Evolutionary conservation across 2,329 filamentous ascomycete genomes (phyloP).

Genomic region (Cadophora gregata): DNA sequence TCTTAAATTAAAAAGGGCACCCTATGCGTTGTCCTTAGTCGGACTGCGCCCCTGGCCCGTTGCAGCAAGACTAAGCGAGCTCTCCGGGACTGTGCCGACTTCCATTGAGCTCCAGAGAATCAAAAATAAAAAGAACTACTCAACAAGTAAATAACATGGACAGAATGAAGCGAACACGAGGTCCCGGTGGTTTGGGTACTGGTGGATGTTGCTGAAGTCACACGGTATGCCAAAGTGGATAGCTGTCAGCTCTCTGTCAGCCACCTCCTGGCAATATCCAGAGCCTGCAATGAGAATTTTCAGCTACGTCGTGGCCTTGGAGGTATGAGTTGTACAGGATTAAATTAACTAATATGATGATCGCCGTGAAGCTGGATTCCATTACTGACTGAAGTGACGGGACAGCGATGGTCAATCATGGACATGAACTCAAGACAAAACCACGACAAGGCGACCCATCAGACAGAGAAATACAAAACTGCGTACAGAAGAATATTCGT

Average conservation of each 20-base stretch:
- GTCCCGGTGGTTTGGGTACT: neutral
- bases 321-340: neutral
- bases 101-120: neutral
- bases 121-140: neutral
- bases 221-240: neutral
- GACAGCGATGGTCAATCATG: neutral
- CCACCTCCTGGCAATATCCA: neutral
- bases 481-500: too few species aligned
- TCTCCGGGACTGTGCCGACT: neutral
- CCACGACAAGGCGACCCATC: too few species aligned
- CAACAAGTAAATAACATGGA: neutral
- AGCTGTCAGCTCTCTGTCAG: neutral
- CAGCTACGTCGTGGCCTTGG: neutral
- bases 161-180: neutral
- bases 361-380: neutral
- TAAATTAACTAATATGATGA: neutral
- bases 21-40: constrained; percentile 2
- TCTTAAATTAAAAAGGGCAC: neutral
- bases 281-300: neutral
- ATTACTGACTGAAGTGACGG: neutral
- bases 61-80: neutral
- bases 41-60: neutral
- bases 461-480: too few species aligned
- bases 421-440: too few species aligned
- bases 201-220: neutral